These are phyloP conservation scores for Beta vulgaris DNA, from an alignment of 148 eudicot species.

Conservation along the genomic window DNA sequence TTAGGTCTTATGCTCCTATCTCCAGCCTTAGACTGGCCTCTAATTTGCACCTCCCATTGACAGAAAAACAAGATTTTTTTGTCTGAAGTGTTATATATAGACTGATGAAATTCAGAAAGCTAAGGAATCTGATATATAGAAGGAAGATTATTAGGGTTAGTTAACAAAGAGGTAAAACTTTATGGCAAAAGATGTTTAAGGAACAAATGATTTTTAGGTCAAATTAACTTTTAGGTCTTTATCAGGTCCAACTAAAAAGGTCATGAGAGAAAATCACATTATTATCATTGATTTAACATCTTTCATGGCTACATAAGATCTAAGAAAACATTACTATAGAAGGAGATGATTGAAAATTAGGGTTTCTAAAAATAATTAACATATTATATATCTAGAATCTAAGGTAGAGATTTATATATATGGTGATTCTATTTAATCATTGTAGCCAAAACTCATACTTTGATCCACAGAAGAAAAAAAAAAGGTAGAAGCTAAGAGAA, in stretches of 20 bases:
- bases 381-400: conserved; percentile 28
- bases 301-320: conserved; percentile 12
- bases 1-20: too few relatives aligned
- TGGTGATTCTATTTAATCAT: conserved; percentile 28
- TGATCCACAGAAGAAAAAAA: conserved; percentile 7
- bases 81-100: too few relatives aligned
- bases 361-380: conserved; percentile 31
- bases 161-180: background rate
- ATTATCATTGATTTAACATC: conserved; percentile 18
- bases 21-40: too few relatives aligned
- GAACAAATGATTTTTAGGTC: conserved; percentile 13
- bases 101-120: background rate
- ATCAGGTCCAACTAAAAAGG: conserved; percentile 2
- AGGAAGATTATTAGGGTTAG: conserved; percentile 7
- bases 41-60: too few relatives aligned
- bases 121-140: background rate
- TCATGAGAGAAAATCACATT: conserved; percentile 12
- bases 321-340: conserved; percentile 11
- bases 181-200: background rate
- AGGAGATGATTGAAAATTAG: conserved; percentile 21
- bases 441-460: conserved; percentile 30
- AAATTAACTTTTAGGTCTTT: conserved; percentile 19
- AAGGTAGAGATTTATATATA: conserved; percentile 16
- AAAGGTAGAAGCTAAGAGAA: background rate
- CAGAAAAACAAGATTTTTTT: background rate